A percentile compares a stretch with the other conserved stretches of the same genome.
phyloP scores from a whole-genome alignment of 345 rosid species.

The Carallia brachiata region DNA sequence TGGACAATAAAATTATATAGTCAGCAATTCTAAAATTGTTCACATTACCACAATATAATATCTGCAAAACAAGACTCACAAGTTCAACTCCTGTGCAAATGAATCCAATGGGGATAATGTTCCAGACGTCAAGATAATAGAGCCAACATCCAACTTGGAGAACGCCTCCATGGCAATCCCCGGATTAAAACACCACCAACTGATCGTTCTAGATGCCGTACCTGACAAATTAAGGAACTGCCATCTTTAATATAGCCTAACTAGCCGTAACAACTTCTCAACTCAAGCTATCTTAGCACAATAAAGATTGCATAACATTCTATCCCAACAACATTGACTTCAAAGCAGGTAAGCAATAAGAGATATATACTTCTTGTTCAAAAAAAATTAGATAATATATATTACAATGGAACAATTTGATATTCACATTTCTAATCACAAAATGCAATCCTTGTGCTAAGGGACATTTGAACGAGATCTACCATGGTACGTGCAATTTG shows the following conservation, averaged over 20 bases:
- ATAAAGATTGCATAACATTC: conserved; percentile 4
- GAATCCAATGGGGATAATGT: conserved; percentile 94
- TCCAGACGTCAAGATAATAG: conserved; percentile 93
- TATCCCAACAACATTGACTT: conserved; percentile 3
- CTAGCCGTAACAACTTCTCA: neutral
- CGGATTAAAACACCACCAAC: conserved; percentile 99
- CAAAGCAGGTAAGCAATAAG: conserved; percentile 1
- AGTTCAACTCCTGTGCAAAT: conserved; percentile 79
- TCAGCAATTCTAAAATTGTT: conserved; percentile 22
- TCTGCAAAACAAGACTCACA: conserved; percentile 51
- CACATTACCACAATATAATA: conserved; percentile 15
- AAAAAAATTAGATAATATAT: neutral
- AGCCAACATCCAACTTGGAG: conserved; percentile 67
- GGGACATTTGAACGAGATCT: neutral
- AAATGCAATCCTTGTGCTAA: neutral
- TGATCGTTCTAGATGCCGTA: conserved; percentile 72
- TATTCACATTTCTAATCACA: neutral
- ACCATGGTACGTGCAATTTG: neutral
- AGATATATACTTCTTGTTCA: neutral
- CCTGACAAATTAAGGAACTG: conserved; percentile 45
- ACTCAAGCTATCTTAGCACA: neutral
- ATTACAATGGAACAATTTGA: neutral
- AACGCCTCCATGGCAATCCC: conserved; percentile 91
- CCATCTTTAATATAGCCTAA: neutral
- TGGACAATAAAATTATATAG: conserved; percentile 23